Conservation (phyloP, 176 grass and related monocot species). For the Carex pumila region DNA sequence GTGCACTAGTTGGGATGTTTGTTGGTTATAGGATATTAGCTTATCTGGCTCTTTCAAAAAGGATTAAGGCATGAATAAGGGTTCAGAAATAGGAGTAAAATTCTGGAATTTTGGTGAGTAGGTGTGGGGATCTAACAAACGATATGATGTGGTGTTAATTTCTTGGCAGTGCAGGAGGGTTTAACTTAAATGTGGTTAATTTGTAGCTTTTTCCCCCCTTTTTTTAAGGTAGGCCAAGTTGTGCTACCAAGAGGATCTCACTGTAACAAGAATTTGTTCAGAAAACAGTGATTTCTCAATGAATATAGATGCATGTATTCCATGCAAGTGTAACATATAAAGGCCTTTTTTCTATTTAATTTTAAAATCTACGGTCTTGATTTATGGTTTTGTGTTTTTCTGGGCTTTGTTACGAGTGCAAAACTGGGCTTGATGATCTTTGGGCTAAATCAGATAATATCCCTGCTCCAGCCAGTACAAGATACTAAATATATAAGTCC, state of each 20-base stretch:
- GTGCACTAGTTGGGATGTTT: slow-evolving; percentile 60
- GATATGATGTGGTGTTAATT: not conserved
- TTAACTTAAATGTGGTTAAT: slow-evolving; percentile 2
- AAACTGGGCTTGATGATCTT: not conserved
- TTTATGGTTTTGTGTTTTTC: not conserved
- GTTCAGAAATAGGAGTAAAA: not conserved
- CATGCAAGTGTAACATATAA: not conserved
- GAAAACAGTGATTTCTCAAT: slow-evolving; percentile 9
- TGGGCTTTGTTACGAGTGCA: not conserved
- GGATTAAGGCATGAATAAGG: slow-evolving; percentile 28
- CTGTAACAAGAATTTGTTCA: slow-evolving; percentile 25
- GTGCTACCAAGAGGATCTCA: slow-evolving; percentile 16
- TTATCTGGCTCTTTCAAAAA: slow-evolving; percentile 49
- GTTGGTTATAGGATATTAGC: slow-evolving; percentile 62
- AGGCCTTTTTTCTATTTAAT: not conserved
- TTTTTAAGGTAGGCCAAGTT: not conserved
- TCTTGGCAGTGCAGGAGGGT: not conserved
- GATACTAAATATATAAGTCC: not conserved
- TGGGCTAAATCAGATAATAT: not conserved
- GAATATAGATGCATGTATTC: slow-evolving; percentile 13
- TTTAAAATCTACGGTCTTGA: not conserved
- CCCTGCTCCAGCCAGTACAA: not conserved
- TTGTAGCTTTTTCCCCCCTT: not conserved
- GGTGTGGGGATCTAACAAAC: not conserved
- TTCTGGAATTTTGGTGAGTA: not conserved